These are phyloP conservation scores for Yarrowia sp. DNA, from an alignment of 805 yeast species.

Conservation along the genomic window DNA sequence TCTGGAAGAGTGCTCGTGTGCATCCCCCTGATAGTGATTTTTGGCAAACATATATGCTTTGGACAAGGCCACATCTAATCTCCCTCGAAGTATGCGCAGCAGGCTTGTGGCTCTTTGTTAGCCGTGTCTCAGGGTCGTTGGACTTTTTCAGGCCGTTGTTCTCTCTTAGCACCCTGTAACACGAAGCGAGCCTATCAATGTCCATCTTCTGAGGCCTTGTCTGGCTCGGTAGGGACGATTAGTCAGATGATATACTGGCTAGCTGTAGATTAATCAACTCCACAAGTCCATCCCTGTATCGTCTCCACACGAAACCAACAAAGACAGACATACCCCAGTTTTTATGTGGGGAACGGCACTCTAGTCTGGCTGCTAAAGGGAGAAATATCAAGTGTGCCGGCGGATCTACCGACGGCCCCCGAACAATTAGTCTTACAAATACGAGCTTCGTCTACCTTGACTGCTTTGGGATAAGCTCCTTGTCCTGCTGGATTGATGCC, in stretches of 20 bases:
- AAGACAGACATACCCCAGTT: neutral
- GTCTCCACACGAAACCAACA: neutral
- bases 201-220: neutral
- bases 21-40: conserved; percentile 8
- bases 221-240: neutral
- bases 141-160: neutral
- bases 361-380: neutral
- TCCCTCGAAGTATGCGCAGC: conserved; percentile 9
- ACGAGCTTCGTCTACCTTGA: conserved; percentile 12
- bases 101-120: conserved; percentile 14
- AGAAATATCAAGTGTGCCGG: neutral
- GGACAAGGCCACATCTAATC: conserved; percentile 14
- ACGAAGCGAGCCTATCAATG: neutral
- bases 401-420: conserved; percentile 13
- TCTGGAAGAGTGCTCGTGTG: neutral
- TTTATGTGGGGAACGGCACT: neutral
- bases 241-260: neutral
- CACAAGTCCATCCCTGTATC: neutral
- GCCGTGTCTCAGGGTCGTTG: neutral
- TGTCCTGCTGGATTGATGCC: conserved; percentile 31
- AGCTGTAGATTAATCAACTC: neutral
- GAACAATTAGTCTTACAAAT: neutral
- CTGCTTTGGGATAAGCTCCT: conserved; percentile 13
- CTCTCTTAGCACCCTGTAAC: conserved; percentile 4
- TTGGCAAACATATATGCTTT: neutral